Evolutionary conservation across 192 early-diverging fungal genomes (phyloP), one percentile per base, ranked within the genome.

Genomic region (Dissophora ornata): DNA sequence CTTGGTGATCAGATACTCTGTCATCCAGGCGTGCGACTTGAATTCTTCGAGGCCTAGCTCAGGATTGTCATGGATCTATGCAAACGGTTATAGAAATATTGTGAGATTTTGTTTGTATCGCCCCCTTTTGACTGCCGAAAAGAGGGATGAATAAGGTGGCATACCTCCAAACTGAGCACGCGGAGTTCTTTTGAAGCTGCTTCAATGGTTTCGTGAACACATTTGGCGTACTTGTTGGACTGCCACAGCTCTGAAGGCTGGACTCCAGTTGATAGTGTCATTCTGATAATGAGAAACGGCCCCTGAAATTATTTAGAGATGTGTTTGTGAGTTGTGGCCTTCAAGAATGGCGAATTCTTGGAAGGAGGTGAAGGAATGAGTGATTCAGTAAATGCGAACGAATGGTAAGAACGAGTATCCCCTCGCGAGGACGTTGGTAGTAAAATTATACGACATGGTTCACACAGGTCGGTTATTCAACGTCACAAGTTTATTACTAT

Each of bases 1-100:
- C 38, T 88, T 78, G 15, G 51, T 42, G 50, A 83, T 71, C 7
- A 96, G 77, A 69, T 88, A 94, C 13, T 88, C 66, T 0, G 89
- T 86, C 46, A 96, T 75, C 30, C 89, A 58, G 2, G 79, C 67
- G 67, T 88, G 84, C 3, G 94, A 91, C 10, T 81, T 69, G 53
- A 67, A 59, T 56, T 93, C 91, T 44, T 84, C 28, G 28, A 85
- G 51, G 4, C 81, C 85, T 15, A 85, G 46, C 66, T 91, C 88
- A 12, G 89, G 86, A 60, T 87, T 58, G 45, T 83, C 84, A 48
- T 89, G 88, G 55, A 91, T 87, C 68, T 70, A 49, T 15, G 38
- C 3, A 8, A 21, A 1, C 12, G 21, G 33, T 22, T 47, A 16
- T 47, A 44, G 26, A 41, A n/a, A n/a, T 59, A 26, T 28, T 29